A percentile compares a stretch with the other conserved stretches of the same genome.
phyloP scores from a whole-genome alignment of 2,329 filamentous ascomycete genomes.

The Colletotrichum eleusines region DNA sequence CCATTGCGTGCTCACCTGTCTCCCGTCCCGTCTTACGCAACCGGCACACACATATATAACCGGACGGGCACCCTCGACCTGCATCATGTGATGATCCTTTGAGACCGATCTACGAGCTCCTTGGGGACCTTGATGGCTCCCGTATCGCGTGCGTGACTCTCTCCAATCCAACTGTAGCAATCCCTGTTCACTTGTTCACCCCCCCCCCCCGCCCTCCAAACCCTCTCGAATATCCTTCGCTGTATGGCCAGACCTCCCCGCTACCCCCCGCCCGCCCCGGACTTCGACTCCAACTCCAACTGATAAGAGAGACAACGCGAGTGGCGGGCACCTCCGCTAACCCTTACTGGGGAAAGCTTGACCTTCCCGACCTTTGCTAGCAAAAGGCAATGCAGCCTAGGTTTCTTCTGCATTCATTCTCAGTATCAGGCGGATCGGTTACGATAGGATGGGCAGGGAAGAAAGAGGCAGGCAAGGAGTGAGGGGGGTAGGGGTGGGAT shows the following conservation, averaged over 20 bases:
- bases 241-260: constrained; percentile 28
- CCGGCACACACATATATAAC: not conserved
- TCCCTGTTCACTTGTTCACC: constrained; percentile 21
- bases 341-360: constrained; percentile 23
- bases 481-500: not conserved
- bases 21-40: too few species aligned
- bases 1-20: not conserved
- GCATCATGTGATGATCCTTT: constrained; percentile 24
- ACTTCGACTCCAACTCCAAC: constrained; percentile 27
- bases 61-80: not conserved
- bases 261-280: not conserved
- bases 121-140: constrained; percentile 33
- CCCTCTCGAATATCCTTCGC: constrained; percentile 6
- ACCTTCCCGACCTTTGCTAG: constrained; percentile 12
- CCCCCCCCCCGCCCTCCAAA: constrained; percentile 1
- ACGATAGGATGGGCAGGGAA: not conserved
- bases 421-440: constrained; percentile 29
- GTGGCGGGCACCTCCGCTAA: not conserved
- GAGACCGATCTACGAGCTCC: not conserved
- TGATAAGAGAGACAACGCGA: constrained; percentile 30
- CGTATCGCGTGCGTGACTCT: constrained; percentile 16
- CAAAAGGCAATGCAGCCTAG: constrained; percentile 3
- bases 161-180: constrained; percentile 17
- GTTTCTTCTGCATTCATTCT: constrained; percentile 18
- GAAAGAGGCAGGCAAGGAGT: not conserved